These are phyloP conservation scores for Cyanidium caldarium DNA, from an alignment of 23 red algal genomes.

Conservation along the genomic window DNA sequence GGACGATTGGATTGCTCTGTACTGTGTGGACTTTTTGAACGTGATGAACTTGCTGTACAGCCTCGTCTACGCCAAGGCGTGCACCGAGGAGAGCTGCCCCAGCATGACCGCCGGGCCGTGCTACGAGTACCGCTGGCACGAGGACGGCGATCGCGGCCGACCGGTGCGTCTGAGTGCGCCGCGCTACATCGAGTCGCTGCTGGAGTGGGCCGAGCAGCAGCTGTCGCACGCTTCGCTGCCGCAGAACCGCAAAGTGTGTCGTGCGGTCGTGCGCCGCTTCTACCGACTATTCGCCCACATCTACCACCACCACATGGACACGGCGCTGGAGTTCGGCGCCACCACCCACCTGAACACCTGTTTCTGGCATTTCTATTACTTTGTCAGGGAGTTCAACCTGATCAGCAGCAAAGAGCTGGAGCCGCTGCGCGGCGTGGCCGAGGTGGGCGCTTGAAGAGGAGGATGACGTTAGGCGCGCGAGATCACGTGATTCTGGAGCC, in stretches of 20 bases:
- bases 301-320: conserved; percentile 78
- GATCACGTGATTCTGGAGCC: too few relatives aligned
- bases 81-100: conserved; percentile 69
- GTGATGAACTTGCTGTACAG: conserved; percentile 87
- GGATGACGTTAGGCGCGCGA: too few relatives aligned
- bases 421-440: conserved; percentile 48
- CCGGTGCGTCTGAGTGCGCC: conserved; percentile 63
- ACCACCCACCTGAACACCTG: conserved; percentile 85
- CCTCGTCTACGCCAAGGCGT: conserved; percentile 68
- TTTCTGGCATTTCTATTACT: conserved; percentile 89
- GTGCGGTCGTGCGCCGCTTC: conserved; percentile 46
- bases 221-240: conserved; percentile 23
- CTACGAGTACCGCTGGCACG: conserved; percentile 92
- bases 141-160: conserved; percentile 49
- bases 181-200: conserved; percentile 68
- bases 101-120: conserved; percentile 84
- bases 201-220: conserved; percentile 74
- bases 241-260: conserved; percentile 34
- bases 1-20: conserved; percentile 84
- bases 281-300: conserved; percentile 93
- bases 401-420: conserved; percentile 80
- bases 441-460: too few relatives aligned
- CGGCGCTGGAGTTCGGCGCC: conserved; percentile 65
- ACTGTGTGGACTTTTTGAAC: conserved; percentile 94
- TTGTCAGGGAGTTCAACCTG: conserved; percentile 58